Base-by-base conservation (phyloP, 1,139 yeast genomes). In the Kluyveromyces marxianus region DNA sequence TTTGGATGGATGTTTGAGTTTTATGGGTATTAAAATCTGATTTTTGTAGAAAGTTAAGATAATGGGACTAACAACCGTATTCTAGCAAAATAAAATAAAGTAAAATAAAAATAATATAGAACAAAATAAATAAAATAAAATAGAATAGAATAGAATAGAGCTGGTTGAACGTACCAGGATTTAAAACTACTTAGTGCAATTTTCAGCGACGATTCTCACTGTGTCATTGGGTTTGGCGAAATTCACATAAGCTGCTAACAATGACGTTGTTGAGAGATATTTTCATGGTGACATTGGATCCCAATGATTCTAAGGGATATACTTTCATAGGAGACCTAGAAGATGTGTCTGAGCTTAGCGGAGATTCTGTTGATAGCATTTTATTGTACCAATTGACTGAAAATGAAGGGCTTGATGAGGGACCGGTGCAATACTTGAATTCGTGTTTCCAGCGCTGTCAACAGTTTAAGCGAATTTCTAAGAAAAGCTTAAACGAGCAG, bases 381-480 rank as follows among this genome's bases (percentile, higher is more conserved):
- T 38, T 64, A 14, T 44, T 63, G 39, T 56, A 50, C 21, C 67
- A 62, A 48, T 47, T 64, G 45, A 60, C 65, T 2, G 68, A 63
- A 48, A 62, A 62, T 41, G 55, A 50, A 10, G 28, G 21, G 5
- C 35, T 62, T 8, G 14, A 35, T 4, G 52, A 54, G 31, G 65
- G 58, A 21, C 51, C 51, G 4, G 52, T 63, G 32, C 52, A 47
- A 7, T 62, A 62, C 44, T 42, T 62, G 45, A 62, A 60, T 39
- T 55, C 50, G 4, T 61, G 62, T 43, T 62, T 55, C 44, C 49
- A 48, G 35, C 54, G 63, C 24, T 59, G 58, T 36, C 60, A 57
- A 42, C 57, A 54, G 41, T 54, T 49, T 36, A 61, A 57, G 42
- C 49, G 63, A 25, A 33, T 59, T 5, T 46, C 53, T 34, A 62